Evolutionary conservation across 169 alveolate species (phyloP).

Genomic region (Eimeria acervulina): DNA sequence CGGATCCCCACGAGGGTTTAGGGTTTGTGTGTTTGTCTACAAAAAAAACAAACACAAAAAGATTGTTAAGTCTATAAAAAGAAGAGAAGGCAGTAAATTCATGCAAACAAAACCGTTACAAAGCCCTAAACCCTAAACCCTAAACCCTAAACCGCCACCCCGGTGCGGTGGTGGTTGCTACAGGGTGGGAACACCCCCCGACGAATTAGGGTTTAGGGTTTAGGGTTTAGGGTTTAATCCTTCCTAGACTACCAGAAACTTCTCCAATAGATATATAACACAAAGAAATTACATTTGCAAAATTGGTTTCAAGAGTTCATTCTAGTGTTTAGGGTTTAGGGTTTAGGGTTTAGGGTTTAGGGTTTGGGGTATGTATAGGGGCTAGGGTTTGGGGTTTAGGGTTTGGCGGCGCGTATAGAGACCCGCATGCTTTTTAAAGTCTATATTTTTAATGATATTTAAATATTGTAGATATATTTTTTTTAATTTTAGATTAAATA

Average conservation of each 20-base stretch:
- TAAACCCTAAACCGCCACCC: not conserved
- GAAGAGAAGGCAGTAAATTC: not conserved
- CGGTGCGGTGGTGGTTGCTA: not conserved
- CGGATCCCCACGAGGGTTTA: not conserved
- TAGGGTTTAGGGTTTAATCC: not conserved
- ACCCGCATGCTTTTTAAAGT: too few relatives aligned
- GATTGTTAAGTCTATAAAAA: not conserved
- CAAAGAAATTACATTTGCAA: not conserved
- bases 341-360: constrained; percentile 33
- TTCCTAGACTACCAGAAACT: not conserved
- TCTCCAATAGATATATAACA: not conserved
- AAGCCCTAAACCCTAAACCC: not conserved
- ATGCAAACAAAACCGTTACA: not conserved
- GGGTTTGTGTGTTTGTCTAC: not conserved
- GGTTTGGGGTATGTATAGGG: not conserved
- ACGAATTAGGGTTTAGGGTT: constrained; percentile 5
- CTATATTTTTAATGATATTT: too few relatives aligned
- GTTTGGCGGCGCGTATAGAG: not conserved
- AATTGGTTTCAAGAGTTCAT: not conserved
- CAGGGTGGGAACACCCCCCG: constrained; percentile 1
- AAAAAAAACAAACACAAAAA: not conserved
- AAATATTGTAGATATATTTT: not conserved
- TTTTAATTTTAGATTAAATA: too few relatives aligned
- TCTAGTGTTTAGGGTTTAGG: constrained; percentile 20
- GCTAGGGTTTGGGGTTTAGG: constrained; percentile 18